Evolutionary conservation across 148 eudicot species (phyloP).

Genomic region (Linanthus parryae): DNA sequence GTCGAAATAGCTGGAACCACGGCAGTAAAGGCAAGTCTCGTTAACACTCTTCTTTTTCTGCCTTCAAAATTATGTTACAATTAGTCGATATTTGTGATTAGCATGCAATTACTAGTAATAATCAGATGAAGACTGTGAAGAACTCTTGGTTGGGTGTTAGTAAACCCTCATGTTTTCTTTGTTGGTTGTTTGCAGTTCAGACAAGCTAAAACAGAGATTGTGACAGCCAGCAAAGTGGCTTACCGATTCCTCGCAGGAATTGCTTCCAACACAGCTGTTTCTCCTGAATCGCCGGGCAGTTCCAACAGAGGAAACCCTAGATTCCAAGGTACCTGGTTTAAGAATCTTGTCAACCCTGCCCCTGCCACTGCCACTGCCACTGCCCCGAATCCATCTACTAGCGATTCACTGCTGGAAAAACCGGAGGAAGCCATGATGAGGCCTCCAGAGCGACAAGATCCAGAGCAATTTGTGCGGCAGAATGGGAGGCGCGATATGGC

Average conservation of each 20-base stretch:
- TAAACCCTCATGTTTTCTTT: no score
- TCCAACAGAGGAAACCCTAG: constrained; percentile 45
- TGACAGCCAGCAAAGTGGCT: constrained; percentile 88
- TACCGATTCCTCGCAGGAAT: constrained; percentile 69
- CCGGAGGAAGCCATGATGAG: constrained; percentile 33
- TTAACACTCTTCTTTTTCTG: background rate
- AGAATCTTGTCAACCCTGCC: constrained; percentile 64
- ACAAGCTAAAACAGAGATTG: constrained; percentile 94
- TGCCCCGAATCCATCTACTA: constrained; percentile 79
- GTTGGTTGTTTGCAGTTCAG: constrained; percentile 44
- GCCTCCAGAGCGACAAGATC: constrained; percentile 17
- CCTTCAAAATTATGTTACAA: no score
- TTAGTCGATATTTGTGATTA: background rate
- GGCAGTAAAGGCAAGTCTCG: constrained; percentile 61
- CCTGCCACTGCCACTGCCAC: no score
- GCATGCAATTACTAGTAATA: background rate
- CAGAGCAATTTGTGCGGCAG: no score
- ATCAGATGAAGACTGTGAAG: background rate
- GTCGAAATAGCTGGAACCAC: constrained; percentile 88
- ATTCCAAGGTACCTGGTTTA: constrained; percentile 80
- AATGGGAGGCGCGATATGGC: no score
- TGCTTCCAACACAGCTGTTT: constrained; percentile 35
- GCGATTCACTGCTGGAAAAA: constrained; percentile 58
- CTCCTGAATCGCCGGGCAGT: constrained; percentile 40
- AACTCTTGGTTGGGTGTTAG: no score